These are phyloP conservation scores for Eucalyptus pauciflora DNA, from an alignment of 345 rosid genomes.

Conservation along the genomic window DNA sequence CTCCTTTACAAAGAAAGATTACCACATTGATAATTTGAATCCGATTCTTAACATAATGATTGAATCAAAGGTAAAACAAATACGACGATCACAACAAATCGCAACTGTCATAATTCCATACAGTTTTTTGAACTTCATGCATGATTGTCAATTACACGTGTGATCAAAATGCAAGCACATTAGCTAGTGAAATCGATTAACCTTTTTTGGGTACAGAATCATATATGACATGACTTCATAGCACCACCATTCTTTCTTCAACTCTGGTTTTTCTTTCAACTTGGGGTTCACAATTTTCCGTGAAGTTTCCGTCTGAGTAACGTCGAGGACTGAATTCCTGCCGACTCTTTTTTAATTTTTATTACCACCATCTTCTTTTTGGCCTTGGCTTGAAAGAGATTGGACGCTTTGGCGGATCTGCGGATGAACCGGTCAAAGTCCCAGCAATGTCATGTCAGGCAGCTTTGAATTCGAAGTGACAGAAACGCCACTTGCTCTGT, in stretches of 20 bases:
- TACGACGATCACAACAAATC: background rate
- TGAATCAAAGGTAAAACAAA: background rate
- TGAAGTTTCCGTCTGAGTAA: background rate
- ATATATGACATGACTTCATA: background rate
- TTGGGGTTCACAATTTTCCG: background rate
- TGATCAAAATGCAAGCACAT: background rate
- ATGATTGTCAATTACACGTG: background rate
- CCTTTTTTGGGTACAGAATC: background rate
- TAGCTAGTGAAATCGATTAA: background rate
- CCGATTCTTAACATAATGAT: background rate
- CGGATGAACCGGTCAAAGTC: background rate
- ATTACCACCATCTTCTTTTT: background rate
- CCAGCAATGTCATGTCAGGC: background rate
- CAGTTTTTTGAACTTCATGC: background rate
- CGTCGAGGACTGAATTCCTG: background rate
- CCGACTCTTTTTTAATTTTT: background rate
- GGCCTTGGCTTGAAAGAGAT: background rate
- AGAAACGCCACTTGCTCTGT: background rate
- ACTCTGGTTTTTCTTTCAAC: background rate
- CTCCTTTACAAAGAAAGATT: background rate
- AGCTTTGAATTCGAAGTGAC: background rate
- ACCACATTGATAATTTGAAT: accelerated
- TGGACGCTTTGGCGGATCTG: background rate
- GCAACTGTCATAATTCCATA: background rate
- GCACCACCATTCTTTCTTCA: background rate